Evolutionary conservation across 495 filamentous ascomycete genomes (phyloP).

Genomic region (Ramalina peruviana): DNA sequence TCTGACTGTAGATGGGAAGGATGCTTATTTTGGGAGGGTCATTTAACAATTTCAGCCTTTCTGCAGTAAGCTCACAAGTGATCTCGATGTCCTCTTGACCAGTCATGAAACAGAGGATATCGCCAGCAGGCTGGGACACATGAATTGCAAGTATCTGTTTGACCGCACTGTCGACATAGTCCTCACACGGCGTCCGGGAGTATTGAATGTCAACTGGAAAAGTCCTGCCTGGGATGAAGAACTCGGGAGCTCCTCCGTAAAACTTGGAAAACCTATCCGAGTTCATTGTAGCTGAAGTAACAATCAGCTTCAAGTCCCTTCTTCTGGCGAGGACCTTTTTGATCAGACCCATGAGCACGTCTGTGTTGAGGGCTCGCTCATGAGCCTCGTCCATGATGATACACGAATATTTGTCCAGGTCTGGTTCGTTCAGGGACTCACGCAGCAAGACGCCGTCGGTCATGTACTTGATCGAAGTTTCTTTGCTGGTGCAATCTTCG

Average conservation of each 20-base stretch:
- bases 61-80: constrained; percentile 84
- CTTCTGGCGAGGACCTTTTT: constrained; percentile 89
- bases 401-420: constrained; percentile 92
- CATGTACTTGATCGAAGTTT: constrained; percentile 98
- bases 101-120: constrained; percentile 99
- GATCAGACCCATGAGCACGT: constrained; percentile 93
- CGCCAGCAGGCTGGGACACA: constrained; percentile 77
- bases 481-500: constrained; percentile 90
- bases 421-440: constrained; percentile 80
- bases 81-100: constrained; percentile 98
- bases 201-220: constrained; percentile 97
- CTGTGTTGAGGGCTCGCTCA: constrained; percentile 91
- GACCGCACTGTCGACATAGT: constrained; percentile 94
- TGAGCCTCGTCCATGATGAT: constrained; percentile 99
- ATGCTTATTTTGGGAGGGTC: constrained; percentile 92
- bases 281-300: constrained; percentile 99
- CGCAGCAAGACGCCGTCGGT: constrained; percentile 92
- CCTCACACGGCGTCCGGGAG: constrained; percentile 87
- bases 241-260: constrained; percentile 94
- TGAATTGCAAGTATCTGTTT: constrained; percentile 97
- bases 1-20: constrained; percentile 96
- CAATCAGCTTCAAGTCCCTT: constrained; percentile 88
- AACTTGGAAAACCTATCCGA: constrained; percentile 91
- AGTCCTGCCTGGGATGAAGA: constrained; percentile 89
- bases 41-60: constrained; percentile 80